Base-by-base conservation (phyloP, 768 basidiomycete species). In the Tylopilus subfusipes region DNA sequence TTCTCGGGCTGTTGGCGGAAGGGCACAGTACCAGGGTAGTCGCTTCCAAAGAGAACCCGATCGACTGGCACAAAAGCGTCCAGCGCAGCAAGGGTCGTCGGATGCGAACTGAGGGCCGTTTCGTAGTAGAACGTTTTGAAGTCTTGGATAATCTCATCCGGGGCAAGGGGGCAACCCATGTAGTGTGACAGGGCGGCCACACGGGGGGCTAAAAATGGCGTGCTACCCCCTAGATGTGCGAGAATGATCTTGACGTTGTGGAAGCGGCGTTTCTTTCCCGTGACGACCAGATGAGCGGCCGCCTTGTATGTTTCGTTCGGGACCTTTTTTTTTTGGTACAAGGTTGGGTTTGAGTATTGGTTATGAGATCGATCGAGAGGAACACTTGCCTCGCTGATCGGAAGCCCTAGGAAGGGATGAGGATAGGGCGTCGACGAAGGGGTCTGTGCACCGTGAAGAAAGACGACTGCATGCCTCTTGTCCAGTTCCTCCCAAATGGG, bases 291-390 rank as follows among this genome's bases (percentile, higher is more conserved):
- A 63, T 88, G 85, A 4, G 87, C 82, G 31, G 87, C 87, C 2
- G 86, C 89, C 72, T 89, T 90, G 76, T 82, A 89, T 0, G 88
- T 91, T 69, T 90, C 88, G 64, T 88, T 85, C 8, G 88, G 88
- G 0, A 88, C 86, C 88, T 90, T 52, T 52, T 39, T 36, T 38
- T 38, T 38, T 38, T 38, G 40, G 21, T 31, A 25, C 33, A 49
- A 53, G 22, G 55, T 58, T 49, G 49, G 22, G 55, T 48, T 54
- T 53, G 5, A 16, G 25, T 36, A 9, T 47, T 27, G n/a, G 34
- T 44, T 42, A 42, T 52, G 46, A 24, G n/a, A 30, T 55, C 42
- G 48, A 52, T 53, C 46, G 56, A 44, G 19, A 36, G 40, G 47
- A 25, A 21, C 18, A 46, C 67, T 52, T 64, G 84, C 87, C 76